phyloP scores from a whole-genome alignment of 495 filamentous ascomycete genomes.

The Lophiostoma macrostomum region DNA sequence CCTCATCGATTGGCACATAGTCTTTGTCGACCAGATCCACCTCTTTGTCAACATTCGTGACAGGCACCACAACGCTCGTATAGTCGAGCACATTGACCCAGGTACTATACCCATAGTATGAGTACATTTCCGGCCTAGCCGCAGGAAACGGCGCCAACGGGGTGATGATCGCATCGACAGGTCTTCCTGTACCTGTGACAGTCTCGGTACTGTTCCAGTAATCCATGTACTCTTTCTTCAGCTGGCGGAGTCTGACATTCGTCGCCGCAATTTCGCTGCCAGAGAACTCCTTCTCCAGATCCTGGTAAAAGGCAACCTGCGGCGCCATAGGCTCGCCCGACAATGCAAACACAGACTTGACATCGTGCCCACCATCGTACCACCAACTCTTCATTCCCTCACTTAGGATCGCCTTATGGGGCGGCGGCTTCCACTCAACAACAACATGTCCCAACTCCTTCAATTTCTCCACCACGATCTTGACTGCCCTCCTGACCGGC shows the following conservation, averaged over 20 bases:
- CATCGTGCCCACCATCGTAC: constrained; percentile 50
- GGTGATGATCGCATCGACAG: constrained; percentile 56
- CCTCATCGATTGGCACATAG: constrained; percentile 43
- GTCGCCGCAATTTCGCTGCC: constrained; percentile 51
- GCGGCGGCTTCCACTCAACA: constrained; percentile 58
- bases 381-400: constrained; percentile 42
- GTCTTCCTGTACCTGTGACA: constrained; percentile 55
- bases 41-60: constrained; percentile 53
- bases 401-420: constrained; percentile 43
- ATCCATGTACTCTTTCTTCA: constrained; percentile 63
- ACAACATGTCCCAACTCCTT: constrained; percentile 55
- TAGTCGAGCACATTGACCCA: constrained; percentile 60
- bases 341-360: constrained; percentile 48
- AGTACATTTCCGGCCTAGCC: constrained; percentile 49
- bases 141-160: constrained; percentile 62
- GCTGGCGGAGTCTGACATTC: constrained; percentile 58
- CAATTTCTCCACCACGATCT: constrained; percentile 51
- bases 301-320: constrained; percentile 42
- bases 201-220: constrained; percentile 64
- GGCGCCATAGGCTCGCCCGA: constrained; percentile 52
- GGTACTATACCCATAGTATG: constrained; percentile 51
- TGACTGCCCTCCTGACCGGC: constrained; percentile 54
- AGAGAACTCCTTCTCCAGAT: constrained; percentile 40
- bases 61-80: constrained; percentile 55
- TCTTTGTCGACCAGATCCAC: constrained; percentile 48